Evolutionary conservation across 371 early-diverging fungal species (phyloP).

Genomic region (Coemansia sp.): DNA sequence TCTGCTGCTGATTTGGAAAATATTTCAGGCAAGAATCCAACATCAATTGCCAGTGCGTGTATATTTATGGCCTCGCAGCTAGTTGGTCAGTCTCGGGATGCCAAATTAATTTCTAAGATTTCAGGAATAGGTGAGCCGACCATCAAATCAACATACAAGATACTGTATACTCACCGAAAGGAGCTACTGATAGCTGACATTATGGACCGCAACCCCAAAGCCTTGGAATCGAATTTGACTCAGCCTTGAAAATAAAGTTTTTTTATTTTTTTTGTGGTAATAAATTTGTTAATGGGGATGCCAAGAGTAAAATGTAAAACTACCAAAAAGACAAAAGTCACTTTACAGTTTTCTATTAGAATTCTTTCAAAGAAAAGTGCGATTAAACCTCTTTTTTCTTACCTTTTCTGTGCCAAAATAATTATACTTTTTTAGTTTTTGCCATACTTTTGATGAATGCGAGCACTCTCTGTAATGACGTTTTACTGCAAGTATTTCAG

Average conservation of each 20-base stretch:
- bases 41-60: slow-evolving; percentile 88
- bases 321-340: too few relatives aligned
- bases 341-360: too few relatives aligned
- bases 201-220: slow-evolving; percentile 36
- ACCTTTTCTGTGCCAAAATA: too few relatives aligned
- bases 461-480: too few relatives aligned
- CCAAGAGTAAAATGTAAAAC: too few relatives aligned
- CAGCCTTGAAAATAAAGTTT: neutral
- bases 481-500: too few relatives aligned
- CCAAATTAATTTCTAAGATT: slow-evolving; percentile 76
- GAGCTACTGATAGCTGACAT: slow-evolving; percentile 59
- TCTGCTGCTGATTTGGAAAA: slow-evolving; percentile 75
- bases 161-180: slow-evolving; percentile 61
- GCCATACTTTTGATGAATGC: too few relatives aligned
- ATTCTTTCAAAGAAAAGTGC: too few relatives aligned
- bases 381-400: too few relatives aligned
- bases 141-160: slow-evolving; percentile 80
- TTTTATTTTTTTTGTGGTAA: neutral
- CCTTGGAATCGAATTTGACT: slow-evolving; percentile 26
- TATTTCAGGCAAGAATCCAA: slow-evolving; percentile 86
- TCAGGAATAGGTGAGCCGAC: slow-evolving; percentile 91
- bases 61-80: slow-evolving; percentile 82
- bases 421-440: too few relatives aligned
- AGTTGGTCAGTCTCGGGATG: slow-evolving; percentile 62
- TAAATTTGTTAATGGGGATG: too few relatives aligned